These are phyloP conservation scores for Trichoderma aggressivum DNA, from an alignment of 2,329 filamentous ascomycete genomes.

Conservation along the genomic window DNA sequence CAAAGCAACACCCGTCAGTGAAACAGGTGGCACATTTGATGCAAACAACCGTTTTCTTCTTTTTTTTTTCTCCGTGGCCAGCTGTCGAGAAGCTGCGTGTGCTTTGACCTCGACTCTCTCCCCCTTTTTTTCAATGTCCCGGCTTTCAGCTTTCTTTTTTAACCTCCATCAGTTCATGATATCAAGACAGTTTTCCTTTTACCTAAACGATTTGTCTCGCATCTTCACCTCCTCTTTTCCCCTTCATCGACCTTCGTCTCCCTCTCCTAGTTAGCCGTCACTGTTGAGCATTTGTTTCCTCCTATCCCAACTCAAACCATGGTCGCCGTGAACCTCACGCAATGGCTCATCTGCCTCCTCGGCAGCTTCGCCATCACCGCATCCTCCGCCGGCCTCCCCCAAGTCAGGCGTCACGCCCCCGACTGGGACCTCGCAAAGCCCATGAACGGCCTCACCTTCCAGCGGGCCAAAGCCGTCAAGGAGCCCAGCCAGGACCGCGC, in stretches of 20 bases:
- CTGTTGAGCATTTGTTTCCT: background rate
- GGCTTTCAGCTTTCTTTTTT: background rate
- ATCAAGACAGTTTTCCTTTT: background rate
- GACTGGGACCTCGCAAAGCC: slow-evolving; percentile 35
- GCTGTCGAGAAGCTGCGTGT: background rate
- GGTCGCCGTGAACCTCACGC: background rate
- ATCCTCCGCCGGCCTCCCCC: background rate
- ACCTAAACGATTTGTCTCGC: background rate
- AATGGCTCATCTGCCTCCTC: slow-evolving; percentile 15
- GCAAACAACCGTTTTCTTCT: background rate
- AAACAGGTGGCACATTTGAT: background rate
- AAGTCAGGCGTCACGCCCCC: slow-evolving; percentile 3
- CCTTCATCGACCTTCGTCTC: background rate
- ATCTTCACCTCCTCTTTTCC: background rate
- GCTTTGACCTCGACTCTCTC: background rate
- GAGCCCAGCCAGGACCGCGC: slow-evolving; percentile 29
- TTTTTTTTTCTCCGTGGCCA: background rate
- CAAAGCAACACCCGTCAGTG: background rate
- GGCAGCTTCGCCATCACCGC: slow-evolving; percentile 6
- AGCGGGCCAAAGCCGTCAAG: slow-evolving; percentile 31
- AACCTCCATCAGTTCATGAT: background rate
- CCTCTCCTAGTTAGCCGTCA: background rate
- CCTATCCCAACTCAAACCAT: background rate
- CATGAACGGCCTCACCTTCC: slow-evolving; percentile 39
- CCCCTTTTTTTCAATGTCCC: background rate